Percentiles rank a stretch among this genome's conserved stretches.
Evolutionary conservation across 2,329 filamentous ascomycete genomes (phyloP).

Genomic region (Teratosphaeriaceae sp.): DNA sequence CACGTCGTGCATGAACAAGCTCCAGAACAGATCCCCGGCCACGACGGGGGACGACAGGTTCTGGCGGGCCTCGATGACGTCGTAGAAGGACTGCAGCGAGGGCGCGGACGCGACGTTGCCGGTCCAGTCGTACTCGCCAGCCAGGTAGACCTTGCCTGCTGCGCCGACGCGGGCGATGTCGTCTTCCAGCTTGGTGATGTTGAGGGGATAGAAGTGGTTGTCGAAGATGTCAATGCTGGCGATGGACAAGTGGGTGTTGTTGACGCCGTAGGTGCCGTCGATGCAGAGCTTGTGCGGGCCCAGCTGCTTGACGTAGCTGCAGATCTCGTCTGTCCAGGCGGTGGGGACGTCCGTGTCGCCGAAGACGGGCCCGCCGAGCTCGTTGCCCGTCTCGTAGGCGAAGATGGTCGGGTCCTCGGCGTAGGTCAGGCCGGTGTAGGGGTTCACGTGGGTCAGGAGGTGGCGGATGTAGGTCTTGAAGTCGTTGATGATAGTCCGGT

Average conservation of each 20-base stretch:
- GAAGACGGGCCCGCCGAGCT: conserved; percentile 39
- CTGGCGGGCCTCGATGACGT: conserved; percentile 33
- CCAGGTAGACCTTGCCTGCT: conserved; percentile 37
- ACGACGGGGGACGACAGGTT: conserved; percentile 23
- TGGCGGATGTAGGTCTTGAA: conserved; percentile 43
- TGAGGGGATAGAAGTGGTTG: conserved; percentile 43
- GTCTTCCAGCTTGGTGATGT: conserved; percentile 33
- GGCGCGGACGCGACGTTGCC: conserved; percentile 25
- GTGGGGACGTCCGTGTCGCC: conserved; percentile 40
- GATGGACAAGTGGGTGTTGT: conserved; percentile 37
- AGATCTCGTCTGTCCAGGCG: conserved; percentile 39
- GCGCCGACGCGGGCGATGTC: conserved; percentile 34
- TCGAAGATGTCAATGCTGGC: conserved; percentile 42
- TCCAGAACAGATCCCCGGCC: conserved; percentile 42
- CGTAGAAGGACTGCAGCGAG: conserved; percentile 36
- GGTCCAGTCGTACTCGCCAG: conserved; percentile 44
- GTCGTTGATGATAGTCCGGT: conserved; percentile 34
- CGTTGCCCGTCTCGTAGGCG: conserved; percentile 46
- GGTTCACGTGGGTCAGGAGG: conserved; percentile 42
- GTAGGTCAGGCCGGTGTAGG: conserved; percentile 41
- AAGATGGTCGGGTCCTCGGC: conserved; percentile 46
- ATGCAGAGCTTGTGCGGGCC: conserved; percentile 41
- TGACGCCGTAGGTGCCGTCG: conserved; percentile 46
- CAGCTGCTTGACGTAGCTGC: conserved; percentile 35
- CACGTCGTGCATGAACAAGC: conserved; percentile 41